A percentile compares a stretch with the other conserved stretches of the same genome.
Conservation (phyloP, 768 basidiomycete species). For the Pisolithus albus region DNA sequence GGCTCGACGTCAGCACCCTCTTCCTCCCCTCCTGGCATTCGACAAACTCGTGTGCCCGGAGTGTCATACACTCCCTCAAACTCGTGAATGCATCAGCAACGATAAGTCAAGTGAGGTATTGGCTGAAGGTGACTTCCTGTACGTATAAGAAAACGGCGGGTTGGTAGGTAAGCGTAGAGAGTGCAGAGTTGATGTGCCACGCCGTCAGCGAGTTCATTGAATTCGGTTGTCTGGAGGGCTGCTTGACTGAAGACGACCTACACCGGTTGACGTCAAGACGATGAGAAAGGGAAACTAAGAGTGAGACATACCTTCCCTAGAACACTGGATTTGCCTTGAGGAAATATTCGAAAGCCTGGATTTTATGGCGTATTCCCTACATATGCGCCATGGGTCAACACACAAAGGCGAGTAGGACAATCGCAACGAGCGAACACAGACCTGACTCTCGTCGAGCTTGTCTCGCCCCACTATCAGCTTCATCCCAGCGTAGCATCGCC, state of each 20-base stretch:
- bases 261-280: background rate
- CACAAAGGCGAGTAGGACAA: background rate
- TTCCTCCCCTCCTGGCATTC: conserved; percentile 71
- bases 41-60: conserved; percentile 74
- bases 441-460: conserved; percentile 82
- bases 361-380: conserved; percentile 73
- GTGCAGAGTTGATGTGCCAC: conserved; percentile 79
- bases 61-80: conserved; percentile 83
- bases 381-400: background rate
- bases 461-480: conserved; percentile 84
- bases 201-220: conserved; percentile 62
- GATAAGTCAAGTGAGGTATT: conserved; percentile 75
- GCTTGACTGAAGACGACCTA: conserved; percentile 82
- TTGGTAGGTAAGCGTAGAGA: conserved; percentile 81
- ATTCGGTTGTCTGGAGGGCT: conserved; percentile 74
- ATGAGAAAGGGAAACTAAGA: background rate
- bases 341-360: conserved; percentile 78
- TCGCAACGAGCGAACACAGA: conserved; percentile 10
- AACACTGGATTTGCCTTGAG: conserved; percentile 74
- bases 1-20: conserved; percentile 71
- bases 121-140: conserved; percentile 76
- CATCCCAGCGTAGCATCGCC: conserved; percentile 78
- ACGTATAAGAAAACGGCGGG: conserved; percentile 84
- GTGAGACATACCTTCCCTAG: conserved; percentile 53
- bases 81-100: conserved; percentile 82